Evolutionary conservation across 257 asterid species (phyloP).

Genomic region (Salvia splendens): DNA sequence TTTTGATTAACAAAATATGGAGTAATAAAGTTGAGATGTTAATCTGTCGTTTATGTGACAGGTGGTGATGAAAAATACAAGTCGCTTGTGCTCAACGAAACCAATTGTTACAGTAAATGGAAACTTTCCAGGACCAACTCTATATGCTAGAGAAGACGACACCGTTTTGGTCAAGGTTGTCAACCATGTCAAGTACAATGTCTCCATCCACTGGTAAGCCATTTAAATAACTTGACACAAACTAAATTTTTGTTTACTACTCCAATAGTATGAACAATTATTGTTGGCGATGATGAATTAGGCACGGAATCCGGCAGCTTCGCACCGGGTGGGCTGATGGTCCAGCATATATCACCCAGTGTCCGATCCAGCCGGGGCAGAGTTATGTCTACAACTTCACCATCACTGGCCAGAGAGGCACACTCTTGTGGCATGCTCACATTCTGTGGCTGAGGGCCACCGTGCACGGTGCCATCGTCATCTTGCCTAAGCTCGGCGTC

Average conservation of each 20-base stretch:
- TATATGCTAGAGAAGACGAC: constrained; percentile 87
- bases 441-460: constrained; percentile 72
- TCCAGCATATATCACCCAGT: constrained; percentile 72
- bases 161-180: constrained; percentile 63
- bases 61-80: constrained; percentile 73
- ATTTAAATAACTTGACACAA: background rate
- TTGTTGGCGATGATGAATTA: constrained; percentile 23
- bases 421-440: constrained; percentile 75
- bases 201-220: constrained; percentile 78
- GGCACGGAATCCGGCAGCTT: constrained; percentile 76
- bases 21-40: no score
- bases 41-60: constrained; percentile 24
- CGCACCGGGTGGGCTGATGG: constrained; percentile 81
- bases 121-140: constrained; percentile 77
- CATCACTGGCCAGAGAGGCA: constrained; percentile 66
- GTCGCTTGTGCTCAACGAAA: constrained; percentile 66
- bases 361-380: constrained; percentile 71
- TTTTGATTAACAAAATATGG: no score
- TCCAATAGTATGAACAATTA: no score
- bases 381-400: constrained; percentile 63
- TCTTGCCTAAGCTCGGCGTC: constrained; percentile 61
- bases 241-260: no score
- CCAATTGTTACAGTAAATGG: constrained; percentile 79
- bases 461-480: constrained; percentile 64
- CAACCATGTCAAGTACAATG: constrained; percentile 81